Conservation (phyloP, 2,329 filamentous ascomycete species). For the Nakataea oryzae region DNA sequence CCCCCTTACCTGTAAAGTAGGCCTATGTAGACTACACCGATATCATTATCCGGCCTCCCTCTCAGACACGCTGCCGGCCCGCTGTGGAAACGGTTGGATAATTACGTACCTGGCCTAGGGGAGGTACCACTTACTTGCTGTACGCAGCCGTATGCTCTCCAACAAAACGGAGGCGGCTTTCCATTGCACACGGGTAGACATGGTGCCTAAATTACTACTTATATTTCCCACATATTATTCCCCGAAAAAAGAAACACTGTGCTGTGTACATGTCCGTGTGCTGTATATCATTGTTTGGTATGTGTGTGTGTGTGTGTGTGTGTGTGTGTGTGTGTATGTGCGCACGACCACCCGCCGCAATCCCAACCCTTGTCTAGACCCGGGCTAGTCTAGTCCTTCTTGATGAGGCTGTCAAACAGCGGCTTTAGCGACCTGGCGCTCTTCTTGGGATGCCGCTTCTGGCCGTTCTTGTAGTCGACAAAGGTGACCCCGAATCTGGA, state of each 20-base stretch:
- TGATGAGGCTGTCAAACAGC: slow-evolving; percentile 61
- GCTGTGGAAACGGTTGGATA: too few species aligned
- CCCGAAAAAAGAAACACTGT: not conserved
- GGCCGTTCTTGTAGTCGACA: slow-evolving; percentile 71
- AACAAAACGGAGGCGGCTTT: too few species aligned
- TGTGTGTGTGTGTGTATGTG: too few species aligned
- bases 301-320: too few species aligned
- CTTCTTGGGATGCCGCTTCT: slow-evolving; percentile 77
- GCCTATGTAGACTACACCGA: too few species aligned
- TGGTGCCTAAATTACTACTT: not conserved
- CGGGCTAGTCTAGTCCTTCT: slow-evolving; percentile 39
- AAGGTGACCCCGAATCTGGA: slow-evolving; percentile 63
- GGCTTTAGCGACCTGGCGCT: slow-evolving; percentile 62
- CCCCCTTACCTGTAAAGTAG: too few species aligned
- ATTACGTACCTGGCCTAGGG: too few species aligned
- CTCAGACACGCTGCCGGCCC: too few species aligned
- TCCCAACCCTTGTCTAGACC: not conserved
- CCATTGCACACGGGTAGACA: not conserved
- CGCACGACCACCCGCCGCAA: not conserved
- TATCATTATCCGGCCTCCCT: too few species aligned
- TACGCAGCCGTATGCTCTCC: too few species aligned
- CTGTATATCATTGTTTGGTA: not conserved
- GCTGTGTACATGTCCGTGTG: not conserved
- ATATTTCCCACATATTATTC: not conserved
- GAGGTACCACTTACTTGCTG: too few species aligned